Evolutionary conservation across 305 asterid species (phyloP).

Genomic region (Solanum hybrid): DNA sequence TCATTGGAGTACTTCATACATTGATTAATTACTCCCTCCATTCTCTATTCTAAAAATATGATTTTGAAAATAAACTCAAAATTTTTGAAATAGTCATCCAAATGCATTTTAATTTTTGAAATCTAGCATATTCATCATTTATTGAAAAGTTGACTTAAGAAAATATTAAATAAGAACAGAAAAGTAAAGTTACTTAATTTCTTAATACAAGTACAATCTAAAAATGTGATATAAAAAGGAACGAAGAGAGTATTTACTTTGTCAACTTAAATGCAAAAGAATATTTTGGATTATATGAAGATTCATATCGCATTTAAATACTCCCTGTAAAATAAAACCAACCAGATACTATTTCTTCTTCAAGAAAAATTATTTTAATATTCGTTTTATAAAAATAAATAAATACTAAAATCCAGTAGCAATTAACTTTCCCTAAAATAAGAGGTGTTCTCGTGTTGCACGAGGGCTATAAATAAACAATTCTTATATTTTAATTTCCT

Average conservation of each 20-base stretch:
- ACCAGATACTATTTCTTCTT: neutral
- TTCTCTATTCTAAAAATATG: too few species aligned
- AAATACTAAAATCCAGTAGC: neutral
- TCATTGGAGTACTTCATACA: neutral
- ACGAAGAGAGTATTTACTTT: neutral
- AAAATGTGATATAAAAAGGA: too few species aligned
- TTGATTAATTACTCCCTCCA: neutral
- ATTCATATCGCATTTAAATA: neutral
- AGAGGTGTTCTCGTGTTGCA: neutral
- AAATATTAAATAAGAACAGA: too few species aligned
- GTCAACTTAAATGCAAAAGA: neutral
- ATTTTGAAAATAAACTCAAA: neutral
- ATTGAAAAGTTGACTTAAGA: neutral
- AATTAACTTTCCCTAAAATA: neutral
- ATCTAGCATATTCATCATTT: too few species aligned
- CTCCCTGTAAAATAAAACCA: neutral
- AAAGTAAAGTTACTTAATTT: fast-evolving
- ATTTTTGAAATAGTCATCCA: neutral
- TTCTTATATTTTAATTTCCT: neutral
- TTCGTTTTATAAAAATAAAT: neutral
- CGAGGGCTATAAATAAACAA: neutral
- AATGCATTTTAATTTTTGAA: too few species aligned
- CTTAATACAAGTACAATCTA: too few species aligned
- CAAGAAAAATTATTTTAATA: neutral
- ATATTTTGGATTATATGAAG: neutral